These are phyloP conservation scores for Pyrus pyrifolia DNA, from an alignment of 306 rosid genomes.

Conservation along the genomic window DNA sequence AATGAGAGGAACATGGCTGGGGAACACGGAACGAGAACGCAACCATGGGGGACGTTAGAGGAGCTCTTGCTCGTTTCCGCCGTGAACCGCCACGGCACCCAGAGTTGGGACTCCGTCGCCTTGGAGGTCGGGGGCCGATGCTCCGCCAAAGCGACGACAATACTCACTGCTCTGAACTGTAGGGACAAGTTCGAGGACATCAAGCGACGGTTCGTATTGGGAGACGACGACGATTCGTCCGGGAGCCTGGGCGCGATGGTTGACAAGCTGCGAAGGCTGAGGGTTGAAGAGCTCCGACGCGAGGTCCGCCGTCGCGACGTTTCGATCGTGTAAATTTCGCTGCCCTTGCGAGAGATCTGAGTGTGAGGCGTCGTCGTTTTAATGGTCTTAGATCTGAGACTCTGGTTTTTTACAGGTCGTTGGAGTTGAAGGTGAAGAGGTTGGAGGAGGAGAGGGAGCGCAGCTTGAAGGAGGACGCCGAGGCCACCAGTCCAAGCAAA, in stretches of 20 bases:
- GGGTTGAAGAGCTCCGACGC: constrained; percentile 48
- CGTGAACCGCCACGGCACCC: constrained; percentile 42
- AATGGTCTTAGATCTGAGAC: constrained; percentile 5
- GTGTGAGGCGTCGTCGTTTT: constrained; percentile 2
- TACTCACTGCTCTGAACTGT: constrained; percentile 28
- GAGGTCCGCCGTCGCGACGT: constrained; percentile 43
- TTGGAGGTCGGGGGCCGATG: constrained; percentile 26
- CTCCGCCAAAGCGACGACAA: constrained; percentile 5
- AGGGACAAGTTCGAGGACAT: constrained; percentile 28
- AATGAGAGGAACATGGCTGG: constrained; percentile 41
- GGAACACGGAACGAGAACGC: constrained; percentile 35
- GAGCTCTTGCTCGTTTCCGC: constrained; percentile 53
- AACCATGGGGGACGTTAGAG: constrained; percentile 51
- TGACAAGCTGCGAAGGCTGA: constrained; percentile 33
- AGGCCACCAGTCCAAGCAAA: not conserved
- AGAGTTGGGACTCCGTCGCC: constrained; percentile 46
- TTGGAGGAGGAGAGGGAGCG: constrained; percentile 42
- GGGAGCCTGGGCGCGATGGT: constrained; percentile 11
- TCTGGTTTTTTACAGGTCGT: constrained; percentile 33
- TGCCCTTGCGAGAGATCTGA: constrained; percentile 27
- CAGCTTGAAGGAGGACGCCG: constrained; percentile 12
- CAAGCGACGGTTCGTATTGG: constrained; percentile 28
- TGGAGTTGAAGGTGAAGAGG: constrained; percentile 50
- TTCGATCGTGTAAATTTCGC: constrained; percentile 39
- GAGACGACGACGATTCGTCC: constrained; percentile 1